phyloP scores from a whole-genome alignment of 345 rosid genomes.

The Gynandropsis gynandra region DNA sequence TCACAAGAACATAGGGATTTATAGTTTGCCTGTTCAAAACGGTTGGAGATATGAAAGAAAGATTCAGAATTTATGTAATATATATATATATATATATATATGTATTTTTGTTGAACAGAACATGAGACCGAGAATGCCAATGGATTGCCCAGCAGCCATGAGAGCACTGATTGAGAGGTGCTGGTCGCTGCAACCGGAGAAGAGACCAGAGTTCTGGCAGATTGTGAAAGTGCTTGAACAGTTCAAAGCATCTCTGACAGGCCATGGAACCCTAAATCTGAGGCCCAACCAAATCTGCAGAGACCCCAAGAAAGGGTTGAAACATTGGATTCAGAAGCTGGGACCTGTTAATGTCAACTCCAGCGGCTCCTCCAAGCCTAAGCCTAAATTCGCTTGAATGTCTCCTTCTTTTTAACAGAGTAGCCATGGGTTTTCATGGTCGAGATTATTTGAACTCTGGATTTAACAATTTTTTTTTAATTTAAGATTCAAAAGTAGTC shows the following conservation, averaged over 20 bases:
- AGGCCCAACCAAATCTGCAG: slow-evolving; percentile 36
- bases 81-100: too few relatives aligned
- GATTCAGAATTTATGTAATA: too few relatives aligned
- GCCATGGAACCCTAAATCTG: slow-evolving; percentile 60
- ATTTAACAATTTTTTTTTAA: slow-evolving; percentile 14
- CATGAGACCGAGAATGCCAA: slow-evolving; percentile 71
- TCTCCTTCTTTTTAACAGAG: background rate
- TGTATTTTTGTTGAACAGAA: slow-evolving; percentile 38
- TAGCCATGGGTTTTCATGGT: too few relatives aligned
- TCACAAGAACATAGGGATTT: too few relatives aligned
- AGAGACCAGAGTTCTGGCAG: slow-evolving; percentile 96
- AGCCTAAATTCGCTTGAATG: slow-evolving; percentile 32
- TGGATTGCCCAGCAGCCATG: slow-evolving; percentile 65
- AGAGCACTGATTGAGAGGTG: slow-evolving; percentile 86
- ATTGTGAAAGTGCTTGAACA: slow-evolving; percentile 82
- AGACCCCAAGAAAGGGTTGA: slow-evolving; percentile 76
- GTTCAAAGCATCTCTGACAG: slow-evolving; percentile 53
- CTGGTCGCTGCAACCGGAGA: slow-evolving; percentile 79
- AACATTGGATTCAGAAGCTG: slow-evolving; percentile 85
- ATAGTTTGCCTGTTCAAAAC: too few relatives aligned
- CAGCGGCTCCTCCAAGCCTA: slow-evolving; percentile 58
- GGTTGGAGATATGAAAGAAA: too few relatives aligned
- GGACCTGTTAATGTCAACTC: slow-evolving; percentile 47
- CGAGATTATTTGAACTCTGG: slow-evolving; percentile 1
- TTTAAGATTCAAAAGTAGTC: background rate